Conservation (phyloP, 495 filamentous ascomycete genomes). For the Neurospora sublineolata region DNA sequence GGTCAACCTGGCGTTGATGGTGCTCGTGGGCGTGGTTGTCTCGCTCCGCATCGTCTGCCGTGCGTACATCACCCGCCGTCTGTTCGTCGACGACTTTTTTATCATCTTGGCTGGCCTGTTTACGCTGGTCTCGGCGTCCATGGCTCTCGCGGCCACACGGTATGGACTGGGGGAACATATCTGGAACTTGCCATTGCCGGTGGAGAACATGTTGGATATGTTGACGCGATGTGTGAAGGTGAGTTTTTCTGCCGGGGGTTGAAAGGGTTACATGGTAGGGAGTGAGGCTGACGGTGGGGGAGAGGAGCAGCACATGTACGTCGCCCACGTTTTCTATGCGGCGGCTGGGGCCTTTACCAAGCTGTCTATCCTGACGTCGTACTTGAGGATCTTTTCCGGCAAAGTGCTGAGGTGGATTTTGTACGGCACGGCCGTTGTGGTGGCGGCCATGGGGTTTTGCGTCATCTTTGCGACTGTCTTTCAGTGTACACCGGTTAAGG, state of each 20-base stretch:
- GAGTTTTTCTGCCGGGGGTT: not conserved
- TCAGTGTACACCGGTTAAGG: constrained; percentile 34
- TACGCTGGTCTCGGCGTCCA: constrained; percentile 12
- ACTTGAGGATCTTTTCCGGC: constrained; percentile 19
- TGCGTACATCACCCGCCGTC: constrained; percentile 7
- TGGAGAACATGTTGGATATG: constrained; percentile 4
- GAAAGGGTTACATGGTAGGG: not conserved
- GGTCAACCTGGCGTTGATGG: constrained; percentile 14
- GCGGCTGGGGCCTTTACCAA: constrained; percentile 18
- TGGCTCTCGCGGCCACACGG: constrained; percentile 7
- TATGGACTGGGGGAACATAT: constrained; percentile 20
- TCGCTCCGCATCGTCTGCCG: constrained; percentile 8
- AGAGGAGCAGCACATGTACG: constrained; percentile 14
- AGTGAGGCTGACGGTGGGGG: not conserved
- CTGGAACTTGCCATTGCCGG: constrained; percentile 15
- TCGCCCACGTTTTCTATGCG: constrained; percentile 17
- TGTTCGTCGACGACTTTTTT: constrained; percentile 15
- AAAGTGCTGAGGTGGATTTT: constrained; percentile 9
- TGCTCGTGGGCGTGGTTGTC: constrained; percentile 9
- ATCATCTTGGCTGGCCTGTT: constrained; percentile 17
- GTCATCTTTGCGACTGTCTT: constrained; percentile 36
- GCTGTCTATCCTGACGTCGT: constrained; percentile 21
- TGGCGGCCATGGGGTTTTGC: constrained; percentile 25
- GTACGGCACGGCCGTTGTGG: constrained; percentile 13
- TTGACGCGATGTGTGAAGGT: constrained; percentile 12